These are phyloP conservation scores for Penicillium bovifimosum DNA, from an alignment of 495 filamentous ascomycete species.

Conservation along the genomic window DNA sequence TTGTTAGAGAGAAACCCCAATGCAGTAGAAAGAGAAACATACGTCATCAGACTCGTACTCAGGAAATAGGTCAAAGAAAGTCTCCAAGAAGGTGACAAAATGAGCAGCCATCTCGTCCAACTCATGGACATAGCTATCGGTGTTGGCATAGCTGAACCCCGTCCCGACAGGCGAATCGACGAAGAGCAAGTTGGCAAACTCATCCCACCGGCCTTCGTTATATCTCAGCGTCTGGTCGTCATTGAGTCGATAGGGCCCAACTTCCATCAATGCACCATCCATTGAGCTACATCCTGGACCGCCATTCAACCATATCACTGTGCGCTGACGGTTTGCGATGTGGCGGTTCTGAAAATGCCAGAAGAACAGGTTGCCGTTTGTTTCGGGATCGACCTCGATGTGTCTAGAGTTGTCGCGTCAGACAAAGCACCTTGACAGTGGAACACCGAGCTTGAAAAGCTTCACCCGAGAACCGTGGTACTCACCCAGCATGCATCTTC, in stretches of 20 bases:
- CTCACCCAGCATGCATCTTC: constrained; percentile 98
- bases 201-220: constrained; percentile 92
- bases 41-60: constrained; percentile 93
- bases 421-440: neutral
- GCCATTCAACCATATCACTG: constrained; percentile 95
- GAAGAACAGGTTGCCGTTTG: constrained; percentile 94
- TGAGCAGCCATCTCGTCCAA: constrained; percentile 84
- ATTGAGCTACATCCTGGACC: constrained; percentile 95
- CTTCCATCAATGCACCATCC: constrained; percentile 96
- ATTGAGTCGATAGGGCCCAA: constrained; percentile 86
- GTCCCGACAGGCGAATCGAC: constrained; percentile 96
- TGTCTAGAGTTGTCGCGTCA: constrained; percentile 54
- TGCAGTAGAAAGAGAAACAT: constrained; percentile 12
- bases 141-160: constrained; percentile 91
- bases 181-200: constrained; percentile 94
- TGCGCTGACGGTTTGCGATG: constrained; percentile 86
- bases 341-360: constrained; percentile 96
- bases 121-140: constrained; percentile 76
- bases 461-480: neutral
- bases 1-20: constrained; percentile 23
- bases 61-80: constrained; percentile 84
- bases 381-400: constrained; percentile 76
- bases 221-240: constrained; percentile 68
- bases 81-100: constrained; percentile 82
- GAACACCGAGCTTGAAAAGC: neutral